These are phyloP conservation scores for Forsythia viridissima DNA, from an alignment of 257 asterid genomes.

Conservation along the genomic window DNA sequence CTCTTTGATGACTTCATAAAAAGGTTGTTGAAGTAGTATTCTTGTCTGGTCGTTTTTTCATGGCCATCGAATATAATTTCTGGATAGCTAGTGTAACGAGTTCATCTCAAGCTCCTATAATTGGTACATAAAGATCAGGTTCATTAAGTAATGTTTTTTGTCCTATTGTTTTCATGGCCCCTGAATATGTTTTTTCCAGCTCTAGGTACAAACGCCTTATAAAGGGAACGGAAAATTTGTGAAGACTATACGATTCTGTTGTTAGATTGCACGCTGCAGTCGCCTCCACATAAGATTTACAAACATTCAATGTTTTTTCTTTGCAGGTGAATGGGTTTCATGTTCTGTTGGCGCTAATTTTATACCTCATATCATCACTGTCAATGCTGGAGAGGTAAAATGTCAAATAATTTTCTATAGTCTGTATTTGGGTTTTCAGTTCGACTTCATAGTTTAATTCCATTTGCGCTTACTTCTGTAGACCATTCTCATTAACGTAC, in stretches of 20 bases:
- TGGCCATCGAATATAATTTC: too few relatives aligned
- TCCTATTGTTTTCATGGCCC: too few relatives aligned
- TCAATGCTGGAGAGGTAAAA: conserved; percentile 56
- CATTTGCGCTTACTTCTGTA: neutral
- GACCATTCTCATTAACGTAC: neutral
- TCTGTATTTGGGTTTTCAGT: neutral
- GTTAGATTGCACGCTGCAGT: neutral
- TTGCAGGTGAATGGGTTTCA: conserved; percentile 51
- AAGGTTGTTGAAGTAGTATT: neutral
- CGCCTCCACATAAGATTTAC: neutral
- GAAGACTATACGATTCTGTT: too few relatives aligned
- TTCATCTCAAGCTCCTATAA: neutral
- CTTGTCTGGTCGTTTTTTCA: too few relatives aligned
- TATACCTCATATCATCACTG: conserved; percentile 46
- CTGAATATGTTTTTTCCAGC: too few relatives aligned
- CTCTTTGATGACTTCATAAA: neutral
- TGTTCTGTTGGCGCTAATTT: conserved; percentile 51
- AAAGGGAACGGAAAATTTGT: too few relatives aligned
- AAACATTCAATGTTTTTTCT: neutral
- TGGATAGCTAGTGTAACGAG: neutral
- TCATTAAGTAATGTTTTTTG: neutral
- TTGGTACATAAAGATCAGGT: neutral
- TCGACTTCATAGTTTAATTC: neutral
- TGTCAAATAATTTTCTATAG: neutral
- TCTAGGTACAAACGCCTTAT: too few relatives aligned